phyloP scores from a whole-genome alignment of 345 rosid genomes.

The Xanthoceras sorbifolium region DNA sequence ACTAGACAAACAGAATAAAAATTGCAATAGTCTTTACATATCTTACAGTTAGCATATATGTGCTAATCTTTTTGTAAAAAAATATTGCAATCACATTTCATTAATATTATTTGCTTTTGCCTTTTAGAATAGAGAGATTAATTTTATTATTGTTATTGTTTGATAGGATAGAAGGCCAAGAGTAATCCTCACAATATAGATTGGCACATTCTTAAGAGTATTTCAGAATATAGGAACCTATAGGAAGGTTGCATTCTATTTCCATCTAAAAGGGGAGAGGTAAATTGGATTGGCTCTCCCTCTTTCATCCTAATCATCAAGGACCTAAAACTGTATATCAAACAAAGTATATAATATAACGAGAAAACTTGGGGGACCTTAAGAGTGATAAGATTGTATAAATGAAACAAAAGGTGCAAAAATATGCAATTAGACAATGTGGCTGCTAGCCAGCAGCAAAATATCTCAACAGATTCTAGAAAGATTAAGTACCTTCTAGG shows the following conservation, averaged over 20 bases:
- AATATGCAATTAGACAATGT: neutral
- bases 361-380: neutral
- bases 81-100: neutral
- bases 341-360: neutral
- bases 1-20: neutral
- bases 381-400: neutral
- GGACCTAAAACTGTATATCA: neutral
- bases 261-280: no score
- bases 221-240: no score
- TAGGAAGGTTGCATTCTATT: no score
- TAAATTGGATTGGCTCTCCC: no score
- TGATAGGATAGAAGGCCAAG: no score
- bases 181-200: neutral
- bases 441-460: neutral
- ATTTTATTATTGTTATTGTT: neutral
- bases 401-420: neutral
- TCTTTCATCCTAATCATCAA: no score
- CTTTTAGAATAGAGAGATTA: neutral
- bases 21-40: no score
- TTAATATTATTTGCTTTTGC: neutral
- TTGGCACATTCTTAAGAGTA: no score
- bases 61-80: neutral
- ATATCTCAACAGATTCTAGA: neutral
- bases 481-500: constrained; percentile 65
- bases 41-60: neutral